These are phyloP conservation scores for Colletotrichum agaves DNA, from an alignment of 2,329 filamentous ascomycete species.

Conservation along the genomic window DNA sequence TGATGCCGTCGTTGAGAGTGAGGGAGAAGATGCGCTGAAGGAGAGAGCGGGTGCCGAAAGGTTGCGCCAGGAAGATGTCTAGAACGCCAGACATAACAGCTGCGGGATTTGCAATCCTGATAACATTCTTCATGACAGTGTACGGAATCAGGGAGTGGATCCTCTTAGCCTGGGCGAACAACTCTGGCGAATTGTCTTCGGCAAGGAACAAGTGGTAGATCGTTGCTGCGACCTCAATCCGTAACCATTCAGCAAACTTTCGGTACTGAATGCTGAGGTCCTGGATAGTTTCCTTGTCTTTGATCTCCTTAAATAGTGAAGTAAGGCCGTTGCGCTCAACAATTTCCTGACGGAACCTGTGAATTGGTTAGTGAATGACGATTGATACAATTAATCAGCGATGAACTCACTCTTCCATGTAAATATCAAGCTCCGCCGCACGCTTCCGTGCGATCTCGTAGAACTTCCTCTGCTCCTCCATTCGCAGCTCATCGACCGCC, in stretches of 20 bases:
- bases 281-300: constrained; percentile 85
- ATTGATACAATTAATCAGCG: constrained; percentile 23
- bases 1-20: constrained; percentile 90
- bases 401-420: constrained; percentile 84
- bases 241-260: constrained; percentile 97
- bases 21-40: constrained; percentile 95
- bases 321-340: constrained; percentile 85
- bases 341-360: constrained; percentile 72
- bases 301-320: constrained; percentile 92
- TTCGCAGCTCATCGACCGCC: constrained; percentile 83
- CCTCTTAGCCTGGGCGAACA: constrained; percentile 92
- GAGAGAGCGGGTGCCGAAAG: constrained; percentile 88
- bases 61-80: constrained; percentile 95
- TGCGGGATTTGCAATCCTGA: constrained; percentile 94
- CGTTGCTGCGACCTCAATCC: constrained; percentile 96
- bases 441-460: constrained; percentile 94
- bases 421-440: constrained; percentile 92
- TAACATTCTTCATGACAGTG: constrained; percentile 93
- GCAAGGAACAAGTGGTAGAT: constrained; percentile 97
- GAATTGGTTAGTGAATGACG: constrained; percentile 42
- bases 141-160: constrained; percentile 97
- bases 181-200: constrained; percentile 96
- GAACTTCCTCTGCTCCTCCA: constrained; percentile 93
- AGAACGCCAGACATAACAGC: constrained; percentile 97
- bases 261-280: constrained; percentile 95